Evolutionary conservation across 176 grass and related monocot species (phyloP), one percentile per base, ranked within the genome.

Genomic region (Hsuehochloa calcarea): DNA sequence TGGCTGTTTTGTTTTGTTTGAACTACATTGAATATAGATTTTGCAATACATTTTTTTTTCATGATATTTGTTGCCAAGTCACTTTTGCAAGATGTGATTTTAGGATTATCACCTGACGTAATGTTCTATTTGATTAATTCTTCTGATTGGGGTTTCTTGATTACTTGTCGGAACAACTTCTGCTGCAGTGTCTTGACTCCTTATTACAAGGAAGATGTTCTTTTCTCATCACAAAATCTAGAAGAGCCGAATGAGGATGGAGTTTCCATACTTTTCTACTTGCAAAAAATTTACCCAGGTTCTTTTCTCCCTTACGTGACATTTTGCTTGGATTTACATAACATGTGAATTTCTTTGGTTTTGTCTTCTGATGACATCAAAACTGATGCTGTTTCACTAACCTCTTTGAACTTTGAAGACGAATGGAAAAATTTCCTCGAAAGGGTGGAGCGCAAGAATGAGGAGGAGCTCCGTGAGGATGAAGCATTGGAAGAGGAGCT

Each of bases 261-360:
- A 31, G 93, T 99, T 83, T 92, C 96, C 67, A 99, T 99, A 19
- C 90, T 99, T 84, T 99, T 99, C 86, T 99, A 99, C 78, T 89
- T 99, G 9, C 96, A 99, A 77, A 99, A 99, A 87, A 99, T 99
- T 74, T 99, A 96, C 78, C 96, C 96, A 94, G 96, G 96, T 95
- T 79, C 62, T 81, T 83, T 61, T 73, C 35, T 79, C 45, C 27
- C 63, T 72, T 25, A 3, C 22, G 3, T 68, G 60, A 29, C 10
- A 67, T 37, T 79, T 80, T 87, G n/a, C 74, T 44, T 84, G 38
- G 65, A 84, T 38, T 72, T 26, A 64, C 20, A 41, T 78, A 77
- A 23, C 22, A 82, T 72, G 55, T 3, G 16, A 13, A 10, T 72
- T 65, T n/a, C 68, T 76, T 58, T 37, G 15, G 34, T 65, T 39